Evolutionary conservation across 208 protist genomes (phyloP).

Genomic region (Naegleria fowleri): DNA sequence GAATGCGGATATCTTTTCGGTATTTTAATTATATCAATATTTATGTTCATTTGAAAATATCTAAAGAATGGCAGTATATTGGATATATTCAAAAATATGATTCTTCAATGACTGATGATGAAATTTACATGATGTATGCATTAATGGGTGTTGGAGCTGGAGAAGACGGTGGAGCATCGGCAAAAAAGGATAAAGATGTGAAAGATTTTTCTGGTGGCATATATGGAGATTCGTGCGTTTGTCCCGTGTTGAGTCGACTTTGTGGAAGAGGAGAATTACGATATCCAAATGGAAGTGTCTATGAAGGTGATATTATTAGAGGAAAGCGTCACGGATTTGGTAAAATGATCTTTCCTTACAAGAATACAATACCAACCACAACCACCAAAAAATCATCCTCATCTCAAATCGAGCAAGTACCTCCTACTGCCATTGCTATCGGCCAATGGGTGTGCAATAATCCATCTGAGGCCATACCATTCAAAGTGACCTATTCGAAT

Average conservation of each 20-base stretch:
- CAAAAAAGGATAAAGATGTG: neutral
- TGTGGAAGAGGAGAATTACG: neutral
- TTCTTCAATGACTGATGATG: neutral
- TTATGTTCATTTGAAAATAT: too few relatives aligned
- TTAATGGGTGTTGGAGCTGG: neutral
- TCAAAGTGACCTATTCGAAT: neutral
- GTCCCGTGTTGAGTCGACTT: neutral
- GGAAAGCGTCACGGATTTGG: conserved; percentile 32
- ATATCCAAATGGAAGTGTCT: conserved; percentile 42
- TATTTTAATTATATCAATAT: too few relatives aligned
- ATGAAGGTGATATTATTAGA: conserved; percentile 38
- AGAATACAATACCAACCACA: neutral
- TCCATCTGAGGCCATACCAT: neutral
- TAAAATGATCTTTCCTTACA: conserved; percentile 18
- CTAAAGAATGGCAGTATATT: neutral
- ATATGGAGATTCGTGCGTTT: neutral
- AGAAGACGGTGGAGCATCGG: neutral
- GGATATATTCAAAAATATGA: neutral
- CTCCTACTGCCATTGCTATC: neutral
- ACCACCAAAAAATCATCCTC: neutral
- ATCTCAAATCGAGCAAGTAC: neutral
- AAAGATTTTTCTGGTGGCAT: neutral
- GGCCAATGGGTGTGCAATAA: neutral
- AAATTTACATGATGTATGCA: neutral
- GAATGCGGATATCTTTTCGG: too few relatives aligned